These are phyloP conservation scores for Trametes gibbosa DNA, from an alignment of 768 basidiomycete species.

Conservation along the genomic window DNA sequence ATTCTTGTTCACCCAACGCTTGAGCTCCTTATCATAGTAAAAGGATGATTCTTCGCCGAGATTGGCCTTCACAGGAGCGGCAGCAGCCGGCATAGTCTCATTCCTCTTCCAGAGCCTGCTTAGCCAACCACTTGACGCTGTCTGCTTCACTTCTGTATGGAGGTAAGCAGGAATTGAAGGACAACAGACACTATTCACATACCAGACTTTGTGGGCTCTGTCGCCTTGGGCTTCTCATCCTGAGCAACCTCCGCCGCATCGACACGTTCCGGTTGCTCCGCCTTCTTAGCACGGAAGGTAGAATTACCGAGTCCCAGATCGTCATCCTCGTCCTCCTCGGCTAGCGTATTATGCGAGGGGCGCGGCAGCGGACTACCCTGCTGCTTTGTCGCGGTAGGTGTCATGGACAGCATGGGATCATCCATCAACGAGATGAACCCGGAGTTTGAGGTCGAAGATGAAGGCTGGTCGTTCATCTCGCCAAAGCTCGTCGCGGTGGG, in stretches of 20 bases:
- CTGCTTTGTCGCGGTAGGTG: constrained; percentile 25
- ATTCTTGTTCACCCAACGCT: constrained; percentile 95
- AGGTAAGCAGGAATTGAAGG: neutral
- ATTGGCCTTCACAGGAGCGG: constrained; percentile 84
- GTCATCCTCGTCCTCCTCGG: constrained; percentile 67
- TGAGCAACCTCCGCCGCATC: constrained; percentile 2
- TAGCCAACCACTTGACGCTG: constrained; percentile 61
- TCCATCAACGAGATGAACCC: constrained; percentile 87
- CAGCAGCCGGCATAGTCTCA: constrained; percentile 37
- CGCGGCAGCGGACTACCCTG: constrained; percentile 12
- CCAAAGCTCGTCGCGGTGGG: constrained; percentile 72
- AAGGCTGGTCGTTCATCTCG: constrained; percentile 43
- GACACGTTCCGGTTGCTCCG: constrained; percentile 15
- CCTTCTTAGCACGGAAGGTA: constrained; percentile 33
- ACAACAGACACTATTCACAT: neutral
- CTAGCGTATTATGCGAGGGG: constrained; percentile 20
- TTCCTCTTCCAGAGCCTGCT: constrained; percentile 76
- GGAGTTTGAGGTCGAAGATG: constrained; percentile 36
- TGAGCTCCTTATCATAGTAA: constrained; percentile 92
- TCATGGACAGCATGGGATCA: constrained; percentile 43
- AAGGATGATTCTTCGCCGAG: constrained; percentile 89
- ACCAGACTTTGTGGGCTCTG: constrained; percentile 16
- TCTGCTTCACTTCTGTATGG: constrained; percentile 25
- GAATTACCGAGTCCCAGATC: constrained; percentile 91
- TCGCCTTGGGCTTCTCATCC: constrained; percentile 33